These are phyloP conservation scores for Grosmannia serpens DNA, from an alignment of 2,329 filamentous ascomycete genomes.

Conservation along the genomic window DNA sequence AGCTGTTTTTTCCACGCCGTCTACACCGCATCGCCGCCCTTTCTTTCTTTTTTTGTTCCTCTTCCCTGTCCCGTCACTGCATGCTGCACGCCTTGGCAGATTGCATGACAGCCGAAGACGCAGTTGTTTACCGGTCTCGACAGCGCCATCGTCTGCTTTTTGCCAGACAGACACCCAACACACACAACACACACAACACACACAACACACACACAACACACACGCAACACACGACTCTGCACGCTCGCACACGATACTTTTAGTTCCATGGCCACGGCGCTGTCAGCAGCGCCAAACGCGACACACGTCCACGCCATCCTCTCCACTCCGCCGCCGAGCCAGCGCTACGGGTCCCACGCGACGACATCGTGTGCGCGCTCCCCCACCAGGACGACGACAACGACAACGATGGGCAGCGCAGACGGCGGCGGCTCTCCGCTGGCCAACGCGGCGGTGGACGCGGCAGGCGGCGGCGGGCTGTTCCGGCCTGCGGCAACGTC, in stretches of 20 bases:
- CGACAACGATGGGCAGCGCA: background rate
- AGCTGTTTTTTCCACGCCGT: background rate
- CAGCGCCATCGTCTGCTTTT: background rate
- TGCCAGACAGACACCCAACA: background rate
- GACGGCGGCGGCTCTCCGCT: slow-evolving; percentile 20
- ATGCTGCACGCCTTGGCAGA: background rate
- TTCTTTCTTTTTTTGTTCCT: background rate
- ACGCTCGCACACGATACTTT: background rate
- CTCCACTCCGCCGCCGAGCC: slow-evolving; percentile 19
- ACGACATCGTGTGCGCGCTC: background rate
- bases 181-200: background rate
- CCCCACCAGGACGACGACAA: background rate
- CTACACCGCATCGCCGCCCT: slow-evolving; percentile 1
- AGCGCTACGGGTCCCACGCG: slow-evolving; percentile 17
- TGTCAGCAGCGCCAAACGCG: slow-evolving; percentile 26
- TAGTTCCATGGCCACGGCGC: slow-evolving; percentile 25
- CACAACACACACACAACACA: background rate
- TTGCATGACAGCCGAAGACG: background rate
- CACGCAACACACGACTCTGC: no score
- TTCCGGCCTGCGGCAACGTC: no score
- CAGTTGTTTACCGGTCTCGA: background rate
- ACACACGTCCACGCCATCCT: slow-evolving; percentile 25
- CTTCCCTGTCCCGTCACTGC: background rate
- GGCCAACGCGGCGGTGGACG: slow-evolving; percentile 22
- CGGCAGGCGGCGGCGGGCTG: slow-evolving; percentile 5